A percentile compares a stretch with the other conserved stretches of the same genome.
phyloP scores from a whole-genome alignment of 257 asterid genomes.

The Solanum clarkiae region DNA sequence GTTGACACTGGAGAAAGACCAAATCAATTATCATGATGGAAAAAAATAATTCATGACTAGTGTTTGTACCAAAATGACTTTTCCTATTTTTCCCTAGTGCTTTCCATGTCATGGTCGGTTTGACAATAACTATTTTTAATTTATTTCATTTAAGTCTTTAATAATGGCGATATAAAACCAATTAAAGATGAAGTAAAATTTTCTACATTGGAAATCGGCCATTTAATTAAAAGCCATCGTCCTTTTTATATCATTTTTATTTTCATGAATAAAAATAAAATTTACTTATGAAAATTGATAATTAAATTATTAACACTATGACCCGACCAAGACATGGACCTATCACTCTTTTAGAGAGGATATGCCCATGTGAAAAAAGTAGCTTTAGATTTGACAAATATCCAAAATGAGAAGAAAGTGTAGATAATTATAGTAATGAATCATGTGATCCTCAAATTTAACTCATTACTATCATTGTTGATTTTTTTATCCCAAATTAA shows the following conservation, averaged over 20 bases:
- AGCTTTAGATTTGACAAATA: not conserved
- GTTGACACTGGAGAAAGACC: not conserved
- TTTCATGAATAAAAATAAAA: no score
- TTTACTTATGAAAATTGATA: no score
- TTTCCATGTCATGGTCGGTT: not conserved
- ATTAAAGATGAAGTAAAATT: no score
- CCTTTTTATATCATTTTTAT: no score
- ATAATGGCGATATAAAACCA: not conserved
- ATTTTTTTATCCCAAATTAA: no score
- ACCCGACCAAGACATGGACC: not conserved
- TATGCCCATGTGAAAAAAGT: not conserved
- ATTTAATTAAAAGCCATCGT: no score
- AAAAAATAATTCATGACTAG: not conserved
- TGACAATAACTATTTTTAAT: not conserved
- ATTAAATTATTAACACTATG: no score
- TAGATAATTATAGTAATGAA: not conserved
- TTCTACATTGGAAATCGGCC: no score
- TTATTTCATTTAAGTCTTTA: not conserved
- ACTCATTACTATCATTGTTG: not conserved
- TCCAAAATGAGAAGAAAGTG: not conserved
- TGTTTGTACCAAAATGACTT: not conserved
- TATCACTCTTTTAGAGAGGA: not conserved
- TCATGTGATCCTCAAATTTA: not conserved
- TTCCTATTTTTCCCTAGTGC: not conserved
- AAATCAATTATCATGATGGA: not conserved